Evolutionary conservation across 1,284 basidiomycete genomes (phyloP), one percentile per base, ranked within the genome.

Genomic region (Singerocomus rubriflavus): DNA sequence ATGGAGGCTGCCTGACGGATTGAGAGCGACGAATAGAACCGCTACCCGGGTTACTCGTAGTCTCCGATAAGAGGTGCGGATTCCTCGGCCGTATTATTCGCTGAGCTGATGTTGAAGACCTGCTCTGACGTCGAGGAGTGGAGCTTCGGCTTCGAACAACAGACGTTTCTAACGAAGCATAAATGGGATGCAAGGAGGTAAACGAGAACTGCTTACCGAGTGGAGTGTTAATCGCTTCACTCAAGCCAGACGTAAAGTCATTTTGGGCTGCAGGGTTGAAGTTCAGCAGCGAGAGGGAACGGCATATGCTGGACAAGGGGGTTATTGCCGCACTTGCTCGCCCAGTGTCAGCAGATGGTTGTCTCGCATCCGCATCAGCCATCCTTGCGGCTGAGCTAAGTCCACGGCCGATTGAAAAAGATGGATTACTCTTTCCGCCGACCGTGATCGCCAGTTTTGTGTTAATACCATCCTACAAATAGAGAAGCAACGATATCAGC

Each of bases 391-490:
- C 32, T 6, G 34, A 12, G 13, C 16, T 17, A 17, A n/a, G 38
- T 17, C 17, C 26, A 16, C 17, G 27, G 11, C 12, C 14, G 14
- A 26, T 16, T 3, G 35, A 14, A 21, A 21, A 4, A 4, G 21
- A 21, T 21, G 4, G 21, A 17, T 31, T 46, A 10, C 40, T 29
- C 29, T 9, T 42, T 16, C 48, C 42, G 11, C 3, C 16, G n/a
- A 60, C 5, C 14, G 21, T 41, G 25, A 33, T 33, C 41, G 48
- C 51, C 7, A 47, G 1, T 42, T 48, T 55, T 12, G 17, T n/a
- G 5, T 32, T 31, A 1, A 61, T 49, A 21, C 45, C 36, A 11
- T 42, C 44, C 58, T 63, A 13, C 10, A n/a, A 12, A 31, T 33
- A 21, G 12, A 7, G 3, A 21, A 21, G 21, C 21, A 21, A 21